Evolutionary conservation across 176 grass and related monocot genomes (phyloP).

Genomic region (Puccinellia tenuiflora): DNA sequence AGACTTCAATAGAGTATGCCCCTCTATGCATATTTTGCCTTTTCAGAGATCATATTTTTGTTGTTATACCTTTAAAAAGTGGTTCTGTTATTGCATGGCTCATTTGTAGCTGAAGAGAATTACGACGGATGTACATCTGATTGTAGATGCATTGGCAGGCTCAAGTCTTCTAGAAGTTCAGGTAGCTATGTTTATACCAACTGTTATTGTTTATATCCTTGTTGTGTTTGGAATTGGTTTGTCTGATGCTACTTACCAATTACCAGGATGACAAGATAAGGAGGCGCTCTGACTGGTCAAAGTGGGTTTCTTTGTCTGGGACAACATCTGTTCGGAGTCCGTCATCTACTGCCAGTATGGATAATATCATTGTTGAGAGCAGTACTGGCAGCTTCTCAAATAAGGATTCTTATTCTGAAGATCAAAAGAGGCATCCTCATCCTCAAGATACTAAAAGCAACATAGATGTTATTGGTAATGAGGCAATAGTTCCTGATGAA

Average conservation of each 20-base stretch:
- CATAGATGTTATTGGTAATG: conserved; percentile 5
- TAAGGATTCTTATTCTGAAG: conserved; percentile 31
- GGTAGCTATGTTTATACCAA: conserved; percentile 38
- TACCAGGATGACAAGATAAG: conserved; percentile 65
- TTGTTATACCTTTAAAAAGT: not conserved
- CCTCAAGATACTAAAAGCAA: conserved; percentile 21
- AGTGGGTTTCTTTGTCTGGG: conserved; percentile 40
- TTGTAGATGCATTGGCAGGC: conserved; percentile 50
- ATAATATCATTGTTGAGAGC: conserved; percentile 25
- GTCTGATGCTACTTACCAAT: conserved; percentile 9
- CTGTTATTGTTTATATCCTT: not conserved
- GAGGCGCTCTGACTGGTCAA: conserved; percentile 58
- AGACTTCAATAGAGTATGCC: conserved; percentile 73
- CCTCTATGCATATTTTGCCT: conserved; percentile 19
- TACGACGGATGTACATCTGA: conserved; percentile 51
- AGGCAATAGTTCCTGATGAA: conserved; percentile 32
- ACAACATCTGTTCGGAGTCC: conserved; percentile 27
- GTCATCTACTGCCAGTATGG: conserved; percentile 33
- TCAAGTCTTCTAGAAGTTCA: conserved; percentile 67
- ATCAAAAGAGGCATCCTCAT: conserved; percentile 33
- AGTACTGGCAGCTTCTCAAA: conserved; percentile 14
- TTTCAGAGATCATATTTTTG: not conserved
- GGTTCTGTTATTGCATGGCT: conserved; percentile 3
- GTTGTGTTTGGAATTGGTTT: not conserved
- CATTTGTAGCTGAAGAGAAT: conserved; percentile 64